Percentiles rank a stretch among this genome's conserved stretches.
phyloP scores from a whole-genome alignment of 2,329 filamentous ascomycete species.

The Cryoendolithus antarcticus region DNA sequence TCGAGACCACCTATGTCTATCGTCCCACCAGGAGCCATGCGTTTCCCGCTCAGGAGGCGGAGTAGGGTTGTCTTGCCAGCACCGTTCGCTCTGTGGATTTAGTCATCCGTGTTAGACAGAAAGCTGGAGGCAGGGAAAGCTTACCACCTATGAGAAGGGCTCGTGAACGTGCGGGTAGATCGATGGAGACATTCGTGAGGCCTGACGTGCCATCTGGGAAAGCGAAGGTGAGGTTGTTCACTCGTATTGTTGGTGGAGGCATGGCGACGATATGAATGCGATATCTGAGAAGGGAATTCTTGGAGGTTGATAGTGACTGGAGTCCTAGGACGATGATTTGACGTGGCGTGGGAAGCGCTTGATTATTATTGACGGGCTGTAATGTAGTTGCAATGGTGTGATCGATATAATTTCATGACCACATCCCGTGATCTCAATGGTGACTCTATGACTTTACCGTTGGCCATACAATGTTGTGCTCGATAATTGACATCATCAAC shows the following conservation, averaged over 20 bases:
- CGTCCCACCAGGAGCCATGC: slow-evolving; percentile 64
- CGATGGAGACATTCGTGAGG: slow-evolving; percentile 58
- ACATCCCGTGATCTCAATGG: too few species aligned
- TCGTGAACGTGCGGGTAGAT: slow-evolving; percentile 69
- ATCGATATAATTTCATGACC: too few species aligned
- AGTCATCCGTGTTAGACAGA: slow-evolving; percentile 13
- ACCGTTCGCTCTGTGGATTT: slow-evolving; percentile 57
- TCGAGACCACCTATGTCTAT: slow-evolving; percentile 74
- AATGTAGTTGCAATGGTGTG: too few species aligned
- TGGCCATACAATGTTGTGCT: too few species aligned
- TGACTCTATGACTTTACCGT: too few species aligned
- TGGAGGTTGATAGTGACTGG: too few species aligned
- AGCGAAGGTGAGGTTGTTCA: slow-evolving; percentile 68
- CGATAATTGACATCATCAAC: too few species aligned
- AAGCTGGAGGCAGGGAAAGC: slow-evolving; percentile 5
- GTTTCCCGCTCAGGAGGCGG: slow-evolving; percentile 86
- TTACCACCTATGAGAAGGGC: slow-evolving; percentile 80
- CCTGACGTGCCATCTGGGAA: slow-evolving; percentile 81
- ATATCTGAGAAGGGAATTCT: too few species aligned
- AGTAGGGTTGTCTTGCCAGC: slow-evolving; percentile 95
- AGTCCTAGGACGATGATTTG: too few species aligned
- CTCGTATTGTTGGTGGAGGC: slow-evolving; percentile 51
- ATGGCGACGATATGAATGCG: slow-evolving; percentile 5
- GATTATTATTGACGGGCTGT: too few species aligned
- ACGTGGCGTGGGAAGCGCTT: too few species aligned